phyloP scores from a whole-genome alignment of 495 filamentous ascomycete genomes.

The Penicillium subrubescens region DNA sequence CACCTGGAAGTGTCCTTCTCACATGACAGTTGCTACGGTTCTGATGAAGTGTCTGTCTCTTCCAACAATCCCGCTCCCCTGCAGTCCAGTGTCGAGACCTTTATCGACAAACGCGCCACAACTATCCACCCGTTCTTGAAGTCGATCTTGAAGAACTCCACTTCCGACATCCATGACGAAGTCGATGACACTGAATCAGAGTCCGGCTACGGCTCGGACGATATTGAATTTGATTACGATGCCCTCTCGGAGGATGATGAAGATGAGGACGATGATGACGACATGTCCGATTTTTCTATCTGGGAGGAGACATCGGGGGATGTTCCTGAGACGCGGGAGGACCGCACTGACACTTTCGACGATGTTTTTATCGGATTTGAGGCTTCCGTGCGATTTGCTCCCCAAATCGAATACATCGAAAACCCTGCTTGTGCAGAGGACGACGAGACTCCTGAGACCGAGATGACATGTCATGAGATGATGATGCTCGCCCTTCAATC shows the following conservation, averaged over 20 bases:
- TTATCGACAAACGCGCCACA: slow-evolving; percentile 17
- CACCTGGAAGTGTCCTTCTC: slow-evolving; percentile 46
- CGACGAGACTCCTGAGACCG: slow-evolving; percentile 21
- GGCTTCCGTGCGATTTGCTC: slow-evolving; percentile 41
- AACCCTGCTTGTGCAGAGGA: slow-evolving; percentile 29
- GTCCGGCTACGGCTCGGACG: slow-evolving; percentile 48
- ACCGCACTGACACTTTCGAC: slow-evolving; percentile 41
- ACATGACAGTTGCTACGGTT: slow-evolving; percentile 51
- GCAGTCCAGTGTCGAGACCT: slow-evolving; percentile 26
- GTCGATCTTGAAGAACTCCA: slow-evolving; percentile 45
- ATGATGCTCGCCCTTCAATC: slow-evolving; percentile 40
- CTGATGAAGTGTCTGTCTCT: slow-evolving; percentile 45
- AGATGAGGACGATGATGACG: slow-evolving; percentile 35
- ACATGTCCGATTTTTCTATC: slow-evolving; percentile 38
- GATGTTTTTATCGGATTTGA: slow-evolving; percentile 48
- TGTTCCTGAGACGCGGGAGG: slow-evolving; percentile 36
- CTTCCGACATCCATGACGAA: slow-evolving; percentile 30
- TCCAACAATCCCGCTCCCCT: slow-evolving; percentile 33
- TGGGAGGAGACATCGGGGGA: slow-evolving; percentile 40
- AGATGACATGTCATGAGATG: slow-evolving; percentile 50
- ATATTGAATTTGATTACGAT: slow-evolving; percentile 39
- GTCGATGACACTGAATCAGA: slow-evolving; percentile 37
- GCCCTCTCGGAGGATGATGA: slow-evolving; percentile 35
- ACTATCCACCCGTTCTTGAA: slow-evolving; percentile 38
- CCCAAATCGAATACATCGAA: slow-evolving; percentile 43